phyloP scores from a whole-genome alignment of 2,329 filamentous ascomycete genomes.

The Thielaviopsis ethacetica region DNA sequence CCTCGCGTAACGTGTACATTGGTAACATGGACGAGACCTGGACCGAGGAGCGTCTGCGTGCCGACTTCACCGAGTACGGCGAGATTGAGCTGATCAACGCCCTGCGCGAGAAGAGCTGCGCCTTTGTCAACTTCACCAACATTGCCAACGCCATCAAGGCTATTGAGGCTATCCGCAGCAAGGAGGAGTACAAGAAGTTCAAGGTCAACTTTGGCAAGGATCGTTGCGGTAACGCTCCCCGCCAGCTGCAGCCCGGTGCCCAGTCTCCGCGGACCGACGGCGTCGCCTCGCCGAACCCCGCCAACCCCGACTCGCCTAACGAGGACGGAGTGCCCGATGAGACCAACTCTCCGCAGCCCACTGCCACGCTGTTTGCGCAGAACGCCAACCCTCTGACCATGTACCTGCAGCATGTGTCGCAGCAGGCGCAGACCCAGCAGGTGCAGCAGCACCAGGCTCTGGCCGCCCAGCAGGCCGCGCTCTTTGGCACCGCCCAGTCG shows the following conservation, averaged over 20 bases:
- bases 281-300: constrained; percentile 38
- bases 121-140: constrained; percentile 99
- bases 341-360: constrained; percentile 40
- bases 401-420: constrained; percentile 73
- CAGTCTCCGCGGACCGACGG: constrained; percentile 52
- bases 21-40: constrained; percentile 95
- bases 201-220: constrained; percentile 99
- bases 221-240: constrained; percentile 86
- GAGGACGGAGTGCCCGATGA: constrained; percentile 40
- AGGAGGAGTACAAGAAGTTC: constrained; percentile 95
- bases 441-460: constrained; percentile 58
- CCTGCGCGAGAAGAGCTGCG: constrained; percentile 94
- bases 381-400: constrained; percentile 81
- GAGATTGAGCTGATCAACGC: constrained; percentile 98
- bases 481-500: constrained; percentile 58
- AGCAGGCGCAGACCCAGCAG: constrained; percentile 57
- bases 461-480: constrained; percentile 59
- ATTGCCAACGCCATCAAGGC: constrained; percentile 99
- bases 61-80: constrained; percentile 94
- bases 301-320: constrained; percentile 16
- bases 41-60: constrained; percentile 87
- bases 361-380: constrained; percentile 62
- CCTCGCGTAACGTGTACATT: constrained; percentile 96
- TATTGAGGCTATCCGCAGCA: constrained; percentile 85
- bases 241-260: constrained; percentile 56